Evolutionary conservation across 257 asterid genomes (phyloP).

Genomic region (Salvia hispanica): DNA sequence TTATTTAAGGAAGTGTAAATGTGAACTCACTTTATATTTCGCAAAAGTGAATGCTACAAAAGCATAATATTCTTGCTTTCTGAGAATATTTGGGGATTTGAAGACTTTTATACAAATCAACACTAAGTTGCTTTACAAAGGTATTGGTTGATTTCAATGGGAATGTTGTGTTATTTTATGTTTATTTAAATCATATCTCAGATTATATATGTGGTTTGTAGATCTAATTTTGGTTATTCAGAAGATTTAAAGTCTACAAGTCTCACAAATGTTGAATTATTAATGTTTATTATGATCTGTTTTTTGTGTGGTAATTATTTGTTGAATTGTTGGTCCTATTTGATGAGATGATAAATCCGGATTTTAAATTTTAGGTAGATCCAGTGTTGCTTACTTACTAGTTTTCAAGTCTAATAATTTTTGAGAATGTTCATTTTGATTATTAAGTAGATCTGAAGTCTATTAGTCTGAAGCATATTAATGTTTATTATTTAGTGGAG

Average conservation of each 20-base stretch:
- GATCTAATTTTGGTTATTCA: slow-evolving; percentile 10
- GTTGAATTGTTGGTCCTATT: no score
- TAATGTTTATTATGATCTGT: neutral
- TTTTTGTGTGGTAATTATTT: no score
- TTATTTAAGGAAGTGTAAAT: neutral
- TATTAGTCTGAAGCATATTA: no score
- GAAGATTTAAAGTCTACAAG: neutral
- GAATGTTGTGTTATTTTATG: neutral
- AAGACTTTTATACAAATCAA: slow-evolving; percentile 4
- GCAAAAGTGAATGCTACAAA: neutral
- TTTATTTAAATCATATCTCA: neutral
- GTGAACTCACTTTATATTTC: neutral
- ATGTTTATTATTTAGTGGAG: no score
- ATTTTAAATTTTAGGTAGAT: no score
- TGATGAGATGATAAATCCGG: no score
- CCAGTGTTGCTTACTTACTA: no score
- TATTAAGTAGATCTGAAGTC: no score
- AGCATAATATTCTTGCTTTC: no score
- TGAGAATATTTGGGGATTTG: slow-evolving; percentile 22
- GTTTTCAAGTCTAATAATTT: no score
- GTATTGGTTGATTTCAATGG: slow-evolving; percentile 7
- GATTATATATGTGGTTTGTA: neutral
- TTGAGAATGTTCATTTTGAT: no score
- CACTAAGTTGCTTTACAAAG: neutral
- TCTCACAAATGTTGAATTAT: neutral